Conservation (phyloP, 2,329 filamentous ascomycete genomes). For the Dryadomyces quercivorus region DNA sequence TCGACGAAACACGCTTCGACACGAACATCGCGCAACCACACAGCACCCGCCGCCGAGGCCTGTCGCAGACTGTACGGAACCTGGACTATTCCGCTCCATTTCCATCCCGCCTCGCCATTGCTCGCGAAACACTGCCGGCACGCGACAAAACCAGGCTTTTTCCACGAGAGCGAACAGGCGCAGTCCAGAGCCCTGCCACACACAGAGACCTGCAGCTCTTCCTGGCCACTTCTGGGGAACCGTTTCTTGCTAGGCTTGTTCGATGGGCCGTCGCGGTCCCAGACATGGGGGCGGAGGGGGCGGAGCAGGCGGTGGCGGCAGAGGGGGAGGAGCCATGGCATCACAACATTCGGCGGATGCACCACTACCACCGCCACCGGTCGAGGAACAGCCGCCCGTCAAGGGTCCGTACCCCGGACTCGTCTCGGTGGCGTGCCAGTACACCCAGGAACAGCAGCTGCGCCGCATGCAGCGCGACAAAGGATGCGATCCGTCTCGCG, state of each 20-base stretch:
- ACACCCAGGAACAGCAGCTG: conserved; percentile 71
- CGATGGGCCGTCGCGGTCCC: conserved; percentile 10
- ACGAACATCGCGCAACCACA: background rate
- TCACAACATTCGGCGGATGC: background rate
- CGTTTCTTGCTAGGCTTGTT: background rate
- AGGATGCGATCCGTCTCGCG: conserved; percentile 62
- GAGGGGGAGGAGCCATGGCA: background rate
- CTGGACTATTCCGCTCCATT: too few species aligned
- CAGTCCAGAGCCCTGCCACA: background rate
- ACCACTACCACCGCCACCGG: background rate
- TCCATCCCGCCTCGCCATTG: too few species aligned
- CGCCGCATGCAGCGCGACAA: conserved; percentile 58
- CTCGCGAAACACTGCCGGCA: background rate
- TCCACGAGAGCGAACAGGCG: background rate
- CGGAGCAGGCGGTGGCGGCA: background rate
- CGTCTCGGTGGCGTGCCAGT: conserved; percentile 48
- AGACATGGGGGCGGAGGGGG: conserved; percentile 7
- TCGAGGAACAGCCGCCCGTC: conserved; percentile 9
- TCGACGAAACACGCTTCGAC: background rate
- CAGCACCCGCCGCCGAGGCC: too few species aligned
- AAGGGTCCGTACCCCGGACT: conserved; percentile 25
- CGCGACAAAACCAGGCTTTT: background rate
- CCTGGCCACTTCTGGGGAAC: background rate
- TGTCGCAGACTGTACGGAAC: background rate
- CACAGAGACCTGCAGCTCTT: background rate